Percentiles rank a stretch among this genome's conserved stretches.
These are phyloP conservation scores for Micractinium sp. DNA, from an alignment of 139 green algal species.

Conservation along the genomic window DNA sequence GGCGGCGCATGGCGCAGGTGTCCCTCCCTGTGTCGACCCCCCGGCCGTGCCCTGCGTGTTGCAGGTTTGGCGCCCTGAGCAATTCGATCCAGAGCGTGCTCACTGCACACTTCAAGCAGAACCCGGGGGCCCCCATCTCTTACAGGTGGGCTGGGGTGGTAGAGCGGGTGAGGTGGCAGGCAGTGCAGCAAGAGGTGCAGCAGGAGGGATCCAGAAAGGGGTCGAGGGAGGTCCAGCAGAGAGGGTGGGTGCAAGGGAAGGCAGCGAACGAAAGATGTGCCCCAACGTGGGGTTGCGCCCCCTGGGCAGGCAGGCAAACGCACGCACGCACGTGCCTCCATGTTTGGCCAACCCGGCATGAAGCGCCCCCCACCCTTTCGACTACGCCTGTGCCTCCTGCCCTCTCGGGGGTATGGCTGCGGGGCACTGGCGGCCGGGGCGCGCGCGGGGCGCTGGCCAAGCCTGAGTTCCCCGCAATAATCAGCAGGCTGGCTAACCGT, in stretches of 20 bases:
- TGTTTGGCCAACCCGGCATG: no score
- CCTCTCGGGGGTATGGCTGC: background rate
- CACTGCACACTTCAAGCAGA: slow-evolving; percentile 43
- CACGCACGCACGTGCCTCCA: no score
- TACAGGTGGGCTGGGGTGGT: slow-evolving; percentile 37
- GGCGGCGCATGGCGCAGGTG: no score
- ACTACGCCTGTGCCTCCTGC: background rate
- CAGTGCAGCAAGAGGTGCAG: background rate
- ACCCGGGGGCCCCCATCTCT: slow-evolving; percentile 46
- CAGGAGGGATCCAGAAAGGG: background rate
- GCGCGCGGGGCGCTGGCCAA: no score
- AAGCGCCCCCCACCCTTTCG: no score
- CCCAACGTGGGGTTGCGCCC: no score
- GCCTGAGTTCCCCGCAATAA: background rate
- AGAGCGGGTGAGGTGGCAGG: no score
- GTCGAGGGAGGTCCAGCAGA: background rate
- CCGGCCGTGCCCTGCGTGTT: no score
- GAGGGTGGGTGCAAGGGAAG: no score
- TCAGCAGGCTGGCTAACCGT: background rate
- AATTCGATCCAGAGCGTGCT: slow-evolving; percentile 64
- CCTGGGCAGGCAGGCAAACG: no score
- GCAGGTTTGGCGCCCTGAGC: slow-evolving; percentile 67
- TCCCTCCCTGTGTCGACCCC: background rate
- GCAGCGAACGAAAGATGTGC: no score
- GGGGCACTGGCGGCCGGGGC: no score